Evolutionary conservation across 805 yeast genomes (phyloP).

Genomic region (Pichia exigua): DNA sequence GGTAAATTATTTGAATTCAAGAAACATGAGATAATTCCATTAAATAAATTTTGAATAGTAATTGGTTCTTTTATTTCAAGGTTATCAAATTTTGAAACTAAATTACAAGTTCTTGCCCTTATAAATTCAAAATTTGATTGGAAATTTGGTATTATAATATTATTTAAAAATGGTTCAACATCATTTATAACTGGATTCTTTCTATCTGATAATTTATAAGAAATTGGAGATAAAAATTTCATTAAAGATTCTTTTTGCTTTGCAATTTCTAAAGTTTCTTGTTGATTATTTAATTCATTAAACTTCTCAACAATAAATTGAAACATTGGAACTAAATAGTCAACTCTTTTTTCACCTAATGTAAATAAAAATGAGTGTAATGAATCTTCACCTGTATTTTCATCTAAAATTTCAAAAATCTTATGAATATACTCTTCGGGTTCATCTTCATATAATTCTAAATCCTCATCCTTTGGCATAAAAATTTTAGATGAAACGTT

Average conservation of each 20-base stretch:
- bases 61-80: slow-evolving; percentile 40
- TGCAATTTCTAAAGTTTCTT: slow-evolving; percentile 43
- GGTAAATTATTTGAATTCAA: slow-evolving; percentile 48
- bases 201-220: slow-evolving; percentile 47
- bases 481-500: slow-evolving; percentile 76
- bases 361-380: slow-evolving; percentile 68
- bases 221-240: slow-evolving; percentile 68
- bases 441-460: slow-evolving; percentile 78
- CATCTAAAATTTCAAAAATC: slow-evolving; percentile 53
- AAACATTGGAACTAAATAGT: slow-evolving; percentile 52
- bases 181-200: slow-evolving; percentile 52
- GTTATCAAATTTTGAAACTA: slow-evolving; percentile 56
- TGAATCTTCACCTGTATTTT: slow-evolving; percentile 66
- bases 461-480: slow-evolving; percentile 60
- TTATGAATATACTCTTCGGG: slow-evolving; percentile 88
- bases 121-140: slow-evolving; percentile 54
- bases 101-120: slow-evolving; percentile 67
- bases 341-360: slow-evolving; percentile 58
- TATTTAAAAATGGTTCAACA: slow-evolving; percentile 60
- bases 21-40: slow-evolving; percentile 41
- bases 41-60: slow-evolving; percentile 32
- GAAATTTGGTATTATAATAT: slow-evolving; percentile 67
- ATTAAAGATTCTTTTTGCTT: slow-evolving; percentile 72
- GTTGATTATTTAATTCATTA: slow-evolving; percentile 26
- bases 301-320: slow-evolving; percentile 51